Evolutionary conservation across 306 rosid genomes (phyloP).

Genomic region (Geum urbanum): DNA sequence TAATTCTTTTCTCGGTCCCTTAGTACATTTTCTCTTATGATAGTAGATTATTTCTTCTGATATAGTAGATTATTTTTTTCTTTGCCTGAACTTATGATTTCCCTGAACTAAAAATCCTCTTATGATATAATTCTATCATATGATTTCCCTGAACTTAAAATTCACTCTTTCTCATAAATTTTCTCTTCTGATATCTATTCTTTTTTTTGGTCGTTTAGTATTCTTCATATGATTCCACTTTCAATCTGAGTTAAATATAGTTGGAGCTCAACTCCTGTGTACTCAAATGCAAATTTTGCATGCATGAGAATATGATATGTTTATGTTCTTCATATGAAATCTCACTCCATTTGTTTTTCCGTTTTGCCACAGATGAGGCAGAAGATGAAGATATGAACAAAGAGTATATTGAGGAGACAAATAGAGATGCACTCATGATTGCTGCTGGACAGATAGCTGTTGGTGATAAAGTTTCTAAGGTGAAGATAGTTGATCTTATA

Average conservation of each 20-base stretch:
- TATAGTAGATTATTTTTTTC: no score
- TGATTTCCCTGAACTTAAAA: no score
- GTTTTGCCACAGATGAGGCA: constrained; percentile 52
- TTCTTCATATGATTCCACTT: background rate
- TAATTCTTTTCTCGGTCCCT: background rate
- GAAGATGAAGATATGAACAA: constrained; percentile 76
- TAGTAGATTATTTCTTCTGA: no score
- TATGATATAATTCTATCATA: no score
- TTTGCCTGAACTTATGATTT: no score
- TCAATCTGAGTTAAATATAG: background rate
- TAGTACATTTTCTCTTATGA: no score
- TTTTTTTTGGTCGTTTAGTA: no score
- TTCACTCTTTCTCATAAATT: no score
- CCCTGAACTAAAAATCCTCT: no score
- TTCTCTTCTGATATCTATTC: no score
- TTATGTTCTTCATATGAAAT: constrained; percentile 3
- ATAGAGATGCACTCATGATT: constrained; percentile 69
- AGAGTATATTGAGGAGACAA: constrained; percentile 75
- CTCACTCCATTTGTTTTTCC: constrained; percentile 14
- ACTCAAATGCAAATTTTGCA: background rate
- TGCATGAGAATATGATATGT: background rate
- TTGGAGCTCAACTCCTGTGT: background rate
- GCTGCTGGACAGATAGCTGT: constrained; percentile 70
- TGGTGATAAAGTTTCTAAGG: constrained; percentile 65
- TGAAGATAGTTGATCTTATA: constrained; percentile 21